Conservation (phyloP, 345 rosid genomes). For the Firmiana major region DNA sequence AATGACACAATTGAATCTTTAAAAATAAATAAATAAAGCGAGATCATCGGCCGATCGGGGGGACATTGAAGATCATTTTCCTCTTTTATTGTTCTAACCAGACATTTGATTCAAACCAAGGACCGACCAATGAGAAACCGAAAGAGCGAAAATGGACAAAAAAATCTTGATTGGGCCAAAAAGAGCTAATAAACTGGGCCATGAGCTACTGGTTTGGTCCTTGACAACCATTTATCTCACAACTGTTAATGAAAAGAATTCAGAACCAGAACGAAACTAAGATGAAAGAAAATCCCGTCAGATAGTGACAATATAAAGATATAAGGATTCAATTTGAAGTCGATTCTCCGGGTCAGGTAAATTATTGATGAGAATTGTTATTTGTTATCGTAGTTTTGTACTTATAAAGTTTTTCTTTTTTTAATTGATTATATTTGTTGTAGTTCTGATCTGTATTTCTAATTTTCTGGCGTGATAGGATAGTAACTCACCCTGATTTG, state of each 20-base stretch:
- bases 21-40: background rate
- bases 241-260: background rate
- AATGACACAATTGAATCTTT: too few relatives aligned
- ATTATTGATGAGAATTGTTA: background rate
- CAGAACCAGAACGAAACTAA: background rate
- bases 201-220: background rate
- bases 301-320: background rate
- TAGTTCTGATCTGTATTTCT: background rate
- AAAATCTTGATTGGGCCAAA: background rate
- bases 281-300: background rate
- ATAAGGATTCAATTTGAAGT: background rate
- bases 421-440: background rate
- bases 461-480: background rate
- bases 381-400: background rate
- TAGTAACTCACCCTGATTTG: slow-evolving; percentile 1
- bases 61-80: background rate
- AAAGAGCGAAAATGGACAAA: background rate
- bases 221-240: background rate
- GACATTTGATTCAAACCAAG: background rate
- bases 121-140: background rate
- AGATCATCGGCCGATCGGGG: background rate
- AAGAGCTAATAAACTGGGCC: background rate
- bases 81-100: background rate
- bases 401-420: background rate
- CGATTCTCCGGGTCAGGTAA: background rate